Percentiles rank a stretch among this genome's conserved stretches.
phyloP scores from a whole-genome alignment of 106 monocot genomes.

The Posidonia australis region DNA sequence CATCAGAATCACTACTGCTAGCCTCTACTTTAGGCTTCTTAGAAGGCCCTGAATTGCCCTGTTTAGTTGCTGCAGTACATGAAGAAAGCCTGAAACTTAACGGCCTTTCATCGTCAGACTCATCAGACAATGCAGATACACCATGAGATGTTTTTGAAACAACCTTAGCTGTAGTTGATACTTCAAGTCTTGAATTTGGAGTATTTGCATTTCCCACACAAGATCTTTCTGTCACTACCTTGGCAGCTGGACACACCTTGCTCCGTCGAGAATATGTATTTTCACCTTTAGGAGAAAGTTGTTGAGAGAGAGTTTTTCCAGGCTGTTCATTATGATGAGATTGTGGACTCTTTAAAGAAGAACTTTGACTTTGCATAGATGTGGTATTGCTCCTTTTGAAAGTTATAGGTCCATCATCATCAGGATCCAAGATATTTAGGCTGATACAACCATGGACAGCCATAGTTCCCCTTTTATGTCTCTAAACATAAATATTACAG shows the following conservation, averaged over 20 bases:
- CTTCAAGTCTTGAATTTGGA: slow-evolving; percentile 4
- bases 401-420: not conserved
- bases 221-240: not conserved
- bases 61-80: not conserved
- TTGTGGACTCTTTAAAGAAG: not conserved
- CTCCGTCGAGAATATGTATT: slow-evolving; percentile 5
- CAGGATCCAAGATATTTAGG: not conserved
- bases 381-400: not conserved
- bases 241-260: slow-evolving; percentile 2
- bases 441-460: slow-evolving; percentile 4
- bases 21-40: not conserved
- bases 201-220: not conserved
- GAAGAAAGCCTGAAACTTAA: not conserved
- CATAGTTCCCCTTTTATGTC: too few relatives aligned
- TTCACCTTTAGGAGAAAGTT: slow-evolving; percentile 3
- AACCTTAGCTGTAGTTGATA: not conserved
- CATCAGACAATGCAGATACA: not conserved
- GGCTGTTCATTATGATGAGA: not conserved
- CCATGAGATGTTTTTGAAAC: not conserved
- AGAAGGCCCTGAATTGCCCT: not conserved
- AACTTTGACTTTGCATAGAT: not conserved
- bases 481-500: too few relatives aligned
- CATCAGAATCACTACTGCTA: slow-evolving; percentile 11
- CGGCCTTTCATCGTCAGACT: slow-evolving; percentile 7
- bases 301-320: not conserved